Percentiles rank a stretch among this genome's conserved stretches.
Evolutionary conservation across 140 eudicot species (phyloP).

Genomic region (Cichorium intybus): DNA sequence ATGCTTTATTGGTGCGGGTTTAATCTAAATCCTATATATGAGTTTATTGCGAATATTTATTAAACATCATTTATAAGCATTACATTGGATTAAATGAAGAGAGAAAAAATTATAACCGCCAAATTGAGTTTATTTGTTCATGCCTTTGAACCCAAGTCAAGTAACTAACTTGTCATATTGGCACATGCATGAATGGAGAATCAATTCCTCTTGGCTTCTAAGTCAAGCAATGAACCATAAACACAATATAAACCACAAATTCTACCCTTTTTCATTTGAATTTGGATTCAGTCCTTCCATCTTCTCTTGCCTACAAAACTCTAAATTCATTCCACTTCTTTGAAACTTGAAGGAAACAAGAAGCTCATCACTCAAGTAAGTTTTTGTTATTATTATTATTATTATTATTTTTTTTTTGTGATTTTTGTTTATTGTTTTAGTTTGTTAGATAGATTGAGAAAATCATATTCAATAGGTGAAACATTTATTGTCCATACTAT

Average conservation of each 20-base stretch:
- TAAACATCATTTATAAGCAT: too few relatives aligned
- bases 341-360: slow-evolving; percentile 3
- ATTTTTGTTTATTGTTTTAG: background rate
- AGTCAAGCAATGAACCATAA: slow-evolving; percentile 34
- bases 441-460: background rate
- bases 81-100: background rate
- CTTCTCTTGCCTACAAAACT: slow-evolving; percentile 10
- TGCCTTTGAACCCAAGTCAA: slow-evolving; percentile 22
- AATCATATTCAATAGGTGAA: background rate
- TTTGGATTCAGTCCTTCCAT: background rate
- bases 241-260: slow-evolving; percentile 21
- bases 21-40: background rate
- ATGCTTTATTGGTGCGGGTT: background rate
- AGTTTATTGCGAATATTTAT: too few relatives aligned
- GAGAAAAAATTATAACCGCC: background rate
- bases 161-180: slow-evolving; percentile 26
- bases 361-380: slow-evolving; percentile 27
- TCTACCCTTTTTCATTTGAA: background rate
- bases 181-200: slow-evolving; percentile 33
- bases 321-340: background rate
- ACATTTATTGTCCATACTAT: too few relatives aligned
- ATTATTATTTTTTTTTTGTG: too few relatives aligned
- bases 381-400: background rate
- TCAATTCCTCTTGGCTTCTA: slow-evolving; percentile 36
- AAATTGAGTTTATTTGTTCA: slow-evolving; percentile 7